Base-by-base conservation (phyloP, 768 basidiomycete species). In the Mycena floridula region DNA sequence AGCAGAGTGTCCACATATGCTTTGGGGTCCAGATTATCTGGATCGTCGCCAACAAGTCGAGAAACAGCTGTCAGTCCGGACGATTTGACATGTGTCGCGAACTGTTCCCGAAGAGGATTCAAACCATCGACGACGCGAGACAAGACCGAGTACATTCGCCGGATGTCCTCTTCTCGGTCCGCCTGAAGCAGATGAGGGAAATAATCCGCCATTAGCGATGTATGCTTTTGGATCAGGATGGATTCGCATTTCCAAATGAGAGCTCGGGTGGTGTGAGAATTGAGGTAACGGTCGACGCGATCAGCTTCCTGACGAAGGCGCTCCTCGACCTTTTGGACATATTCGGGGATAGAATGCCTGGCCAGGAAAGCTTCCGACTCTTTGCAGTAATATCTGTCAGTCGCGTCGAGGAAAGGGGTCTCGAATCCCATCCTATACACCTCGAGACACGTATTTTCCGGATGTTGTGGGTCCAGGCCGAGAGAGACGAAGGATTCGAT, bases 401-500 rank as follows among this genome's bases (percentile, higher is more conserved):
- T 97, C 2, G 89, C 83, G 0, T 74, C 74, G 50, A 98, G 76
- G 74, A 99, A 97, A 0, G 92, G 89, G 1, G 64, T 62, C 60
- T 98, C 93, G 60, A 98, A 89, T 55, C 92, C 84, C 47, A 89
- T 83, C 59, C 79, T 82, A 77, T 98, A 98, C 24, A 96, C 82
- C 45, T 97, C 91, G 30, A 96, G 82, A 48, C 91, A 92, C 22
- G 86, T 83, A 56, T 90, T 91, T 73, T 92, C 89, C 59, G 87
- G 82, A 66, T 98, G 91, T 37, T 76, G 73, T 56, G 95, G 90
- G 59, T 99, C 94, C 35, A 98, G 69, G 26, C 96, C 95, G 18
- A 98, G 82, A 3, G 92, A 94, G 21, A 98, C 86, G 55, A 97
- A 89, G 11, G 89, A 94, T 54, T 95, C 92, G 45, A 98, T 82